Conservation (phyloP, 805 yeast genomes). For the Clavispora asparagi region DNA sequence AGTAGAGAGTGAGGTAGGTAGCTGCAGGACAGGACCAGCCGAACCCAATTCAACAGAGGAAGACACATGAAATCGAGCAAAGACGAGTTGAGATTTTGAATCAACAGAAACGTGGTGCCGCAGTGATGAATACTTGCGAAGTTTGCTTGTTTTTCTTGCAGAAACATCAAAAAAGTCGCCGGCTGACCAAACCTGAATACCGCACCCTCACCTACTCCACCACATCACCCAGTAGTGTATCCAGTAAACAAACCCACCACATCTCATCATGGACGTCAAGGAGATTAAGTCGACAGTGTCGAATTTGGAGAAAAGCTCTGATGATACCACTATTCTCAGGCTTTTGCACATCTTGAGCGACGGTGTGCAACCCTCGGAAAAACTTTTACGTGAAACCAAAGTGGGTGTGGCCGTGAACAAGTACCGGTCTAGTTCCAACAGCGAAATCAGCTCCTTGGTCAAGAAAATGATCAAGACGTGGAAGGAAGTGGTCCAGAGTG, state of each 20-base stretch:
- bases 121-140: too few species aligned
- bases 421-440: conserved; percentile 60
- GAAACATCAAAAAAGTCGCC: too few species aligned
- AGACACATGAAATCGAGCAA: too few species aligned
- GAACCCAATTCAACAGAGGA: too few species aligned
- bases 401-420: conserved; percentile 97
- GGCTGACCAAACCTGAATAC: background rate
- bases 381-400: conserved; percentile 82
- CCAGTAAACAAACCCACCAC: background rate
- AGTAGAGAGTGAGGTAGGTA: too few species aligned
- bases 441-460: conserved; percentile 67
- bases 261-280: conserved; percentile 52
- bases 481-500: conserved; percentile 81
- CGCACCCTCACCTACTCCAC: background rate
- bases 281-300: conserved; percentile 68
- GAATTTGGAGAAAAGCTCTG: conserved; percentile 68
- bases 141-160: too few species aligned
- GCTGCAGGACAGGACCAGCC: too few species aligned
- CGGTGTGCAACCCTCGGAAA: conserved; percentile 80
- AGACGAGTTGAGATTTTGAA: too few species aligned
- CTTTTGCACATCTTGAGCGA: conserved; percentile 60
- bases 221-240: background rate
- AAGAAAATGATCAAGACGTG: conserved; percentile 79
- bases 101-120: too few species aligned
- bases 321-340: conserved; percentile 57